phyloP scores from a whole-genome alignment of 176 grass and related monocot species.

The Aegilops speltoides region DNA sequence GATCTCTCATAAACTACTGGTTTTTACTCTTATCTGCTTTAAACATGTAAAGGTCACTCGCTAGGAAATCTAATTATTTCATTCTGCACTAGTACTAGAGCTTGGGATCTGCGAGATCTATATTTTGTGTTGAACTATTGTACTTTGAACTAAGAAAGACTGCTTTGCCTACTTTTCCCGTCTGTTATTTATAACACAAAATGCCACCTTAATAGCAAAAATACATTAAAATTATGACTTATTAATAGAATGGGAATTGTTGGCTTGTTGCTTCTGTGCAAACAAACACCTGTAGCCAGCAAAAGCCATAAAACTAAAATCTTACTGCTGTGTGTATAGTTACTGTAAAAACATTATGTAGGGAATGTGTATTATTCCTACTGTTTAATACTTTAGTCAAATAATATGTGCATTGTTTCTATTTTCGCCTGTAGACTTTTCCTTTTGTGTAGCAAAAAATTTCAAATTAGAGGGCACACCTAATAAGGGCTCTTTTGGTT shows the following conservation, averaged over 20 bases:
- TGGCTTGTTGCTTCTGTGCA: background rate
- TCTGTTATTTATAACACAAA: background rate
- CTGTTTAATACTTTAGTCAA: constrained; percentile 3
- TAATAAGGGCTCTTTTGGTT: background rate
- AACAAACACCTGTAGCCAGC: constrained; percentile 5
- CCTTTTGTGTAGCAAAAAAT: background rate
- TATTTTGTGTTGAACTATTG: background rate
- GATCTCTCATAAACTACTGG: constrained; percentile 12
- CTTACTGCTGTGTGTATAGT: background rate
- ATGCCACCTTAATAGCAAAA: background rate
- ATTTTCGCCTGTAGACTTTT: background rate
- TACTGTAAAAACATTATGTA: background rate
- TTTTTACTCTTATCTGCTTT: constrained; percentile 6
- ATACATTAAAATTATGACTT: background rate
- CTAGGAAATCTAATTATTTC: constrained; percentile 14
- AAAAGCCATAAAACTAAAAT: background rate
- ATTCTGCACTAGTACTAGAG: constrained; percentile 9
- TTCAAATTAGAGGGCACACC: background rate
- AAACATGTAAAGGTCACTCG: background rate
- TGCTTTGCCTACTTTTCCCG: background rate
- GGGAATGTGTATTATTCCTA: background rate
- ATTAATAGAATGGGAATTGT: background rate
- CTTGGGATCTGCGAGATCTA: constrained; percentile 13
- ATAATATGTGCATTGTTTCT: constrained; percentile 8
- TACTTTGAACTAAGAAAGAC: constrained; percentile 11